Percentiles rank a stretch among this genome's conserved stretches.
These are phyloP conservation scores for Parmelia sp. DNA, from an alignment of 495 filamentous ascomycete genomes.

Conservation along the genomic window DNA sequence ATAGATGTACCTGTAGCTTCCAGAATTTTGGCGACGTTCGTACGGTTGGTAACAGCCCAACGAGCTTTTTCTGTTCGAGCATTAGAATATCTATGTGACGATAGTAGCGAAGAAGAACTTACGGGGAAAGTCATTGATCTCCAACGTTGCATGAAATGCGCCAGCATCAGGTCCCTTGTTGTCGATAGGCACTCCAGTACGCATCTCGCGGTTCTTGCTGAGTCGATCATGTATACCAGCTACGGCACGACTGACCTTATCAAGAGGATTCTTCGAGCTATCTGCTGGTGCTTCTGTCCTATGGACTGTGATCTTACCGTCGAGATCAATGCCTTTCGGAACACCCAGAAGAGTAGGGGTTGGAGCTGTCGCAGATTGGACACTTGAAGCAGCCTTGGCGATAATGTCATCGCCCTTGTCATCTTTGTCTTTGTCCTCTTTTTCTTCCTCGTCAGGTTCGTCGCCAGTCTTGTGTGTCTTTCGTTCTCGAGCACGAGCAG, in stretches of 20 bases:
- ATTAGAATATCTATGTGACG: slow-evolving; percentile 24
- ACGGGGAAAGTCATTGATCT: slow-evolving; percentile 98
- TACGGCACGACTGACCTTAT: slow-evolving; percentile 77
- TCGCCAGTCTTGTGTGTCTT: slow-evolving; percentile 87
- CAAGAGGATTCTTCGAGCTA: slow-evolving; percentile 62
- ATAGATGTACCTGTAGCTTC: slow-evolving; percentile 93
- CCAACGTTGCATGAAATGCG: slow-evolving; percentile 92
- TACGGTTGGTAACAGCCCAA: slow-evolving; percentile 98
- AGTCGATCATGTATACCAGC: slow-evolving; percentile 81
- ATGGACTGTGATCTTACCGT: slow-evolving; percentile 75
- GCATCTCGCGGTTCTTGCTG: slow-evolving; percentile 76
- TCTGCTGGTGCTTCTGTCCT: slow-evolving; percentile 56
- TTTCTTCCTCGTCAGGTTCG: slow-evolving; percentile 78
- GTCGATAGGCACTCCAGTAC: slow-evolving; percentile 91
- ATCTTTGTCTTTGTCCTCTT: slow-evolving; percentile 58
- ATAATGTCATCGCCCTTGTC: slow-evolving; percentile 54
- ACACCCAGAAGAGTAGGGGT: slow-evolving; percentile 41
- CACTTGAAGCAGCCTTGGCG: slow-evolving; percentile 57
- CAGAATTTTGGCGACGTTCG: slow-evolving; percentile 96
- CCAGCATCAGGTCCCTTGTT: slow-evolving; percentile 98
- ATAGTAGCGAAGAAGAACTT: slow-evolving; percentile 31
- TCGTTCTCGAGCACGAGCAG: slow-evolving; percentile 73
- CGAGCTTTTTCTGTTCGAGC: slow-evolving; percentile 71
- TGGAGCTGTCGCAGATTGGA: slow-evolving; percentile 50
- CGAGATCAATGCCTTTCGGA: slow-evolving; percentile 59